Conservation (phyloP, 2,329 filamentous ascomycete species). For the Colletotrichum noveboracense region DNA sequence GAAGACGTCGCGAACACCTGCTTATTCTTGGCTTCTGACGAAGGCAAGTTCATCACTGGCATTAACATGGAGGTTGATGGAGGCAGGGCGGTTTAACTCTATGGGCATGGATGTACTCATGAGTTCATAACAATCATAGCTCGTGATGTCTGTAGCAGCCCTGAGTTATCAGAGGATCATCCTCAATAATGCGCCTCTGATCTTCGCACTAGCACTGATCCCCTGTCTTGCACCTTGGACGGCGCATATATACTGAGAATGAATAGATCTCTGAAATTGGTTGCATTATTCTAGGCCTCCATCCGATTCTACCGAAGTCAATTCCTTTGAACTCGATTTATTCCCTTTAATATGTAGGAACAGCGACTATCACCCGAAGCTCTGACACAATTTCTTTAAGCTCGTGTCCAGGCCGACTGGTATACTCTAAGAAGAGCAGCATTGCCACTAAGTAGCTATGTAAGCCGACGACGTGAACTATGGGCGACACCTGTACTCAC, state of each 20-base stretch:
- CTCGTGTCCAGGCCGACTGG: background rate
- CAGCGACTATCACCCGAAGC: background rate
- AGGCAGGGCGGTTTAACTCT: background rate
- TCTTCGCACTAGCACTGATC: background rate
- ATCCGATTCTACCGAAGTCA: too few species aligned
- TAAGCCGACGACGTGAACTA: background rate
- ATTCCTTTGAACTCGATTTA: too few species aligned
- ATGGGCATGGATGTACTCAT: background rate
- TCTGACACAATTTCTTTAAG: background rate
- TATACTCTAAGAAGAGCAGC: background rate
- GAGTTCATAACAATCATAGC: background rate
- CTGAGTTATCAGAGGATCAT: background rate
- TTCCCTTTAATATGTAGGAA: too few species aligned
- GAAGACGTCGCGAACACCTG: slow-evolving; percentile 74
- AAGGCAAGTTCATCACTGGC: slow-evolving; percentile 74
- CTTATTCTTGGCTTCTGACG: slow-evolving; percentile 73
- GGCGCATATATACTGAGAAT: too few species aligned
- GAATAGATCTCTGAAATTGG: too few species aligned
- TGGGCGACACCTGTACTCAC: background rate
- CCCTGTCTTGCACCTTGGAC: too few species aligned
- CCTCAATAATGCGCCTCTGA: background rate
- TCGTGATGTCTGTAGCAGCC: background rate
- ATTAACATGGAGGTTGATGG: slow-evolving; percentile 63
- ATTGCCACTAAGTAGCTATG: background rate
- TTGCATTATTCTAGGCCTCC: too few species aligned